Conservation (phyloP, 2,329 filamentous ascomycete species). For the Ceratocystis papillata region DNA sequence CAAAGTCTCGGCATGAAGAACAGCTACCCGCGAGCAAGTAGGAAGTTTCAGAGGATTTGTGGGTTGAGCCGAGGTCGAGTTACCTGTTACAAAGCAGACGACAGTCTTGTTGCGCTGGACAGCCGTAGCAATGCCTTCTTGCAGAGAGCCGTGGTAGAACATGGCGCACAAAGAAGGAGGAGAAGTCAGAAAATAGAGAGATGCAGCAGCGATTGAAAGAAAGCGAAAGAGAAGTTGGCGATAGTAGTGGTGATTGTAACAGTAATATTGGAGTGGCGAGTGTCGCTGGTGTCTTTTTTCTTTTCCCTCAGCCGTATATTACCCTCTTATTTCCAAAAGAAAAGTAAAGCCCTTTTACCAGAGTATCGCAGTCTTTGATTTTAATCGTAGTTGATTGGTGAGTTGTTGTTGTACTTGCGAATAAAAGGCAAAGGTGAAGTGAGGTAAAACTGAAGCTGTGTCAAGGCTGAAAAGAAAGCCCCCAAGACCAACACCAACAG, state of each 20-base stretch:
- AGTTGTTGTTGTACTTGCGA: too few species aligned
- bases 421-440: not conserved
- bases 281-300: too few species aligned
- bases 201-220: not conserved
- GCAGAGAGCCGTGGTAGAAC: conserved; percentile 72
- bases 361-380: too few species aligned
- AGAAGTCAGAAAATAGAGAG: not conserved
- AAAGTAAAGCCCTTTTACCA: too few species aligned
- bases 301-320: too few species aligned
- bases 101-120: conserved; percentile 67
- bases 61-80: conserved; percentile 26
- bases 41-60: not conserved
- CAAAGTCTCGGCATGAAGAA: not conserved
- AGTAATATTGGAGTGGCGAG: too few species aligned
- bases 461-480: not conserved
- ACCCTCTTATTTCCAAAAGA: too few species aligned
- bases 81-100: conserved; percentile 74
- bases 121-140: conserved; percentile 68
- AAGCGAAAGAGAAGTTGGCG: not conserved
- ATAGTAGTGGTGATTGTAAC: not conserved
- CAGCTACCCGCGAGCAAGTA: too few species aligned
- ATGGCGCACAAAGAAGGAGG: conserved; percentile 37
- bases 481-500: not conserved
- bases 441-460: not conserved
- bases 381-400: too few species aligned